A percentile compares a stretch with the other conserved stretches of the same genome.
These are phyloP conservation scores for Aureobasidium vineae DNA, from an alignment of 2,329 filamentous ascomycete genomes.

Conservation along the genomic window DNA sequence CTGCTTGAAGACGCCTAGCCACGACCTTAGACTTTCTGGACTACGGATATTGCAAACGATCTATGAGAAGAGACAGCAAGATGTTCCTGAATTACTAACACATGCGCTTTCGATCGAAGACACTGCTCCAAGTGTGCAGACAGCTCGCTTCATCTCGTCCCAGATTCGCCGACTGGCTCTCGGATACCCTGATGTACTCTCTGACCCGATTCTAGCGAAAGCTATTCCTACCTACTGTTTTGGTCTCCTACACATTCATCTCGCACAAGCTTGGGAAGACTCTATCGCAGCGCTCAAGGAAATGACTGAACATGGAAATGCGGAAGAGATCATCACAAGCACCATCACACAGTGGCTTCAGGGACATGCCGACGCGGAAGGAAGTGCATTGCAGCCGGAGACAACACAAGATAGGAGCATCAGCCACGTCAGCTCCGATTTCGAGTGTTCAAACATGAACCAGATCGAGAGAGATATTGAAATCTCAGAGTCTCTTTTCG, in stretches of 20 bases:
- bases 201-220: slow-evolving; percentile 64
- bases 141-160: slow-evolving; percentile 75
- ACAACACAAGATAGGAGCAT: slow-evolving; percentile 19
- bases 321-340: slow-evolving; percentile 69
- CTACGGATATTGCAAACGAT: slow-evolving; percentile 69
- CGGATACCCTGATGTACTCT: slow-evolving; percentile 59
- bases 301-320: slow-evolving; percentile 66
- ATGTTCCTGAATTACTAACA: slow-evolving; percentile 53
- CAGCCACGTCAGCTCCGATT: slow-evolving; percentile 60
- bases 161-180: slow-evolving; percentile 74
- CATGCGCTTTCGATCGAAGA: slow-evolving; percentile 78
- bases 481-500: slow-evolving; percentile 17
- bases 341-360: slow-evolving; percentile 76
- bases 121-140: slow-evolving; percentile 72
- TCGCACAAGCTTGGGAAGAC: slow-evolving; percentile 86
- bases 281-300: slow-evolving; percentile 71
- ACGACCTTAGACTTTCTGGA: slow-evolving; percentile 69
- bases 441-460: slow-evolving; percentile 76
- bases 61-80: slow-evolving; percentile 49
- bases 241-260: slow-evolving; percentile 79
- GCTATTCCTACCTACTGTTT: slow-evolving; percentile 82
- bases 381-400: slow-evolving; percentile 35
- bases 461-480: slow-evolving; percentile 45
- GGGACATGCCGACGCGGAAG: slow-evolving; percentile 41
- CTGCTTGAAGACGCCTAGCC: slow-evolving; percentile 73